These are phyloP conservation scores for Aspergillus puulaauensis DNA, from an alignment of 2,329 filamentous ascomycete species.

Conservation along the genomic window DNA sequence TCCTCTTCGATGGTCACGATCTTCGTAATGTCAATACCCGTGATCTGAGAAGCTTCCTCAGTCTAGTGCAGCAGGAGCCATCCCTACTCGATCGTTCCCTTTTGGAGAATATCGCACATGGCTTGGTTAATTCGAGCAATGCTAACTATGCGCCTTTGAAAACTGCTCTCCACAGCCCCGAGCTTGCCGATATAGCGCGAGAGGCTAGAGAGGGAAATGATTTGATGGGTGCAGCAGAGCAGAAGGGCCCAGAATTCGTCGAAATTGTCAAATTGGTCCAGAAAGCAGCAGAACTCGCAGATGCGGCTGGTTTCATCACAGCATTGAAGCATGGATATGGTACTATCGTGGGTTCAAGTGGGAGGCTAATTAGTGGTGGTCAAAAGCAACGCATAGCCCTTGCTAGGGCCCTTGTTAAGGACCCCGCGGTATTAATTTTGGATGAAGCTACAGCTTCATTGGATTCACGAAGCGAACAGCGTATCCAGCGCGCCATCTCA, in stretches of 20 bases:
- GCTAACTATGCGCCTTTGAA: slow-evolving; percentile 21
- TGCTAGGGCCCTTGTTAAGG: slow-evolving; percentile 77
- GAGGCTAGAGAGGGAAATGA: slow-evolving; percentile 10
- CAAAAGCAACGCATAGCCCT: slow-evolving; percentile 91
- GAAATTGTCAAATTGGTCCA: slow-evolving; percentile 30
- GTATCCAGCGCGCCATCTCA: slow-evolving; percentile 34
- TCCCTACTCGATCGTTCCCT: slow-evolving; percentile 53
- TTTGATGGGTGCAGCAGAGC: background rate
- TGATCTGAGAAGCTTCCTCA: slow-evolving; percentile 35
- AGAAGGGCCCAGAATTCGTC: slow-evolving; percentile 15
- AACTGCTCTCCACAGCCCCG: slow-evolving; percentile 17
- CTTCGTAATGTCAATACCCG: slow-evolving; percentile 34
- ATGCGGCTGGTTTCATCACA: slow-evolving; percentile 30
- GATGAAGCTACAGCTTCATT: slow-evolving; percentile 40
- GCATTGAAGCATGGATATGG: slow-evolving; percentile 24
- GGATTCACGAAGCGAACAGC: slow-evolving; percentile 35
- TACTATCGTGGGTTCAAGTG: slow-evolving; percentile 36
- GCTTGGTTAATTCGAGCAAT: slow-evolving; percentile 42
- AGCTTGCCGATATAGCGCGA: slow-evolving; percentile 27
- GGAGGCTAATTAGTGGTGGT: slow-evolving; percentile 55
- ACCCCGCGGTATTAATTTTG: slow-evolving; percentile 70
- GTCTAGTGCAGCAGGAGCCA: slow-evolving; percentile 53
- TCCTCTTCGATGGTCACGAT: slow-evolving; percentile 31
- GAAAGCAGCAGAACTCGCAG: slow-evolving; percentile 27
- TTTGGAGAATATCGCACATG: slow-evolving; percentile 55